phyloP scores from a whole-genome alignment of 2,329 filamentous ascomycete genomes.

The Penicillium vulpinum region DNA sequence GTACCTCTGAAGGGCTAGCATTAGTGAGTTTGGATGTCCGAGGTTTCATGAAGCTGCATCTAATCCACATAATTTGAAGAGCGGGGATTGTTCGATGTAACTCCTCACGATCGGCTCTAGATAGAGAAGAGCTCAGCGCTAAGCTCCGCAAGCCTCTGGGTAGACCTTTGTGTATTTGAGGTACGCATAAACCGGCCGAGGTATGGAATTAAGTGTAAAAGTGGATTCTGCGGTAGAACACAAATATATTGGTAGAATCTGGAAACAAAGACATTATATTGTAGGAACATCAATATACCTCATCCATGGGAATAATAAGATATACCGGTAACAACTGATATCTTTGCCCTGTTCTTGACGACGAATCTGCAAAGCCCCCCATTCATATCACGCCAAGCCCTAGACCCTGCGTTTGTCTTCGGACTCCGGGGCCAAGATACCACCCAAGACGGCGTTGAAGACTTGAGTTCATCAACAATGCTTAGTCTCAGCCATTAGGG shows the following conservation, averaged over 20 bases:
- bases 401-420: slow-evolving; percentile 8
- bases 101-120: slow-evolving; percentile 1
- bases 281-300: background rate
- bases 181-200: background rate
- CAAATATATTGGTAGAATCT: background rate
- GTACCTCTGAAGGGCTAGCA: slow-evolving; percentile 1
- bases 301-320: background rate
- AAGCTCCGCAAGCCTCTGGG: background rate
- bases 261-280: background rate
- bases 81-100: background rate
- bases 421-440: slow-evolving; percentile 26
- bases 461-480: slow-evolving; percentile 10
- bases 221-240: background rate
- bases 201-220: background rate
- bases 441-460: slow-evolving; percentile 18
- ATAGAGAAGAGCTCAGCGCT: background rate
- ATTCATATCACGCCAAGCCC: slow-evolving; percentile 13
- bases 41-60: background rate
- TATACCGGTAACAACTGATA: background rate
- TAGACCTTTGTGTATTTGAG: background rate
- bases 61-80: background rate
- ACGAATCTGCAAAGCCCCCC: background rate
- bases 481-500: background rate
- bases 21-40: background rate
- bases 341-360: background rate